These are phyloP conservation scores for Cornus controversa DNA, from an alignment of 148 eudicot genomes.

Conservation along the genomic window DNA sequence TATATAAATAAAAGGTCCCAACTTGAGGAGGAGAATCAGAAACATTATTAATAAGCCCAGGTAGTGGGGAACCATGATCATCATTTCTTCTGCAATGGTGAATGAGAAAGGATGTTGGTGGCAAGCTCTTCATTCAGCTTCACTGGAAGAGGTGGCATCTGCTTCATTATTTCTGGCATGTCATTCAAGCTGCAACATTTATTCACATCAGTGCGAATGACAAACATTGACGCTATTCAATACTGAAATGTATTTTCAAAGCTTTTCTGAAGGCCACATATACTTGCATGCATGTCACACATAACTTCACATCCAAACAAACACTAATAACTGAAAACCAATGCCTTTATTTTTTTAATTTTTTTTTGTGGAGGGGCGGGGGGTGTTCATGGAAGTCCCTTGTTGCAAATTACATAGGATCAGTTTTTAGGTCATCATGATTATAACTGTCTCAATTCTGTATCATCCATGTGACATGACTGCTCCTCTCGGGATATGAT, in stretches of 20 bases:
- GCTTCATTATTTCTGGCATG: slow-evolving; percentile 89
- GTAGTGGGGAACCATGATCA: slow-evolving; percentile 18
- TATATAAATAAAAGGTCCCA: background rate
- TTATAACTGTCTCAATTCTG: background rate
- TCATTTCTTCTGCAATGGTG: slow-evolving; percentile 48
- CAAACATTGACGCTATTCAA: background rate
- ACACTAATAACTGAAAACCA: no score
- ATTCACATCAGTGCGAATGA: background rate
- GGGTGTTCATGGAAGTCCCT: background rate
- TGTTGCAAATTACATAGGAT: background rate
- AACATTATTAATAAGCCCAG: background rate
- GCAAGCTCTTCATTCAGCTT: slow-evolving; percentile 87
- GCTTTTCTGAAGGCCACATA: background rate
- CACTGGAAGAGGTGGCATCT: slow-evolving; percentile 93
- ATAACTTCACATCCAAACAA: background rate
- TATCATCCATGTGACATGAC: no score
- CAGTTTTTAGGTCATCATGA: background rate
- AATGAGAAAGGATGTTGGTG: slow-evolving; percentile 53
- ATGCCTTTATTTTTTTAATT: no score
- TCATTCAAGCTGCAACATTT: slow-evolving; percentile 63
- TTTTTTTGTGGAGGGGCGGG: no score
- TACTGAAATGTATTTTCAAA: background rate
- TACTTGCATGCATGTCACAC: background rate
- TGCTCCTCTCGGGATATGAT: no score
- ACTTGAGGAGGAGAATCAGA: background rate